A percentile compares a stretch with the other conserved stretches of the same genome.
phyloP scores from a whole-genome alignment of 805 yeast species.

The Zygosaccharomyces bailii region DNA sequence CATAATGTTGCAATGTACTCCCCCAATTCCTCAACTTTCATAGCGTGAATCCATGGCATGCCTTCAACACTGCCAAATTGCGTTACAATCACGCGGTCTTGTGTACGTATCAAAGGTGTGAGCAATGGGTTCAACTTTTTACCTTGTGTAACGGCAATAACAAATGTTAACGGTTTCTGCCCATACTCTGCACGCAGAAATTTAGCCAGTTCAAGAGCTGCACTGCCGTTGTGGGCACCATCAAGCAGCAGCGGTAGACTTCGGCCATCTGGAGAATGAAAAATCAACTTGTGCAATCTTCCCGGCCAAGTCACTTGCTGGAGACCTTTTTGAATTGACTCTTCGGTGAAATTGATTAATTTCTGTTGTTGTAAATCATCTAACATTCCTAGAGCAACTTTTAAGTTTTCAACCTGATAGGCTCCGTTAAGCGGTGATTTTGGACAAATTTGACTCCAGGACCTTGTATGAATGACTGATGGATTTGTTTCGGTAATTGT shows the following conservation, averaged over 20 bases:
- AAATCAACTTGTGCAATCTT: conserved; percentile 55
- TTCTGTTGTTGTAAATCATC: conserved; percentile 35
- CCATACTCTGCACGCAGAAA: conserved; percentile 41
- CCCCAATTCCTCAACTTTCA: conserved; percentile 30
- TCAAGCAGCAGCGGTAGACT: conserved; percentile 52
- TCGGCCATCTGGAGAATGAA: conserved; percentile 23
- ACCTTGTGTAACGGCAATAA: conserved; percentile 74
- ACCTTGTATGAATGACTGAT: conserved; percentile 22
- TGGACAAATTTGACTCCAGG: conserved; percentile 35
- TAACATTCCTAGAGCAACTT: conserved; percentile 60
- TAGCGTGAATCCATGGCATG: conserved; percentile 89
- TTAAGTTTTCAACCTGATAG: conserved; percentile 68
- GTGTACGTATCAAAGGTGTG: conserved; percentile 43
- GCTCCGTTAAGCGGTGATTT: conserved; percentile 62
- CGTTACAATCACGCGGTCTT: conserved; percentile 61
- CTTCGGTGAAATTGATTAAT: conserved; percentile 32
- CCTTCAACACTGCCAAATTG: conserved; percentile 69
- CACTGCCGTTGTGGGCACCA: conserved; percentile 90
- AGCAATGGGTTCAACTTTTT: conserved; percentile 56
- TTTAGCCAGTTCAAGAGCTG: conserved; percentile 67
- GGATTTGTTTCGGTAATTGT: conserved; percentile 19
- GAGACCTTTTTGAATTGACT: conserved; percentile 50
- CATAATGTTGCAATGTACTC: conserved; percentile 26
- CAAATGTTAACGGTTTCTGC: conserved; percentile 42
- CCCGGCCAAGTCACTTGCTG: conserved; percentile 76